Conservation (phyloP, 2,329 filamentous ascomycete species). For the Neonectria coccinea region DNA sequence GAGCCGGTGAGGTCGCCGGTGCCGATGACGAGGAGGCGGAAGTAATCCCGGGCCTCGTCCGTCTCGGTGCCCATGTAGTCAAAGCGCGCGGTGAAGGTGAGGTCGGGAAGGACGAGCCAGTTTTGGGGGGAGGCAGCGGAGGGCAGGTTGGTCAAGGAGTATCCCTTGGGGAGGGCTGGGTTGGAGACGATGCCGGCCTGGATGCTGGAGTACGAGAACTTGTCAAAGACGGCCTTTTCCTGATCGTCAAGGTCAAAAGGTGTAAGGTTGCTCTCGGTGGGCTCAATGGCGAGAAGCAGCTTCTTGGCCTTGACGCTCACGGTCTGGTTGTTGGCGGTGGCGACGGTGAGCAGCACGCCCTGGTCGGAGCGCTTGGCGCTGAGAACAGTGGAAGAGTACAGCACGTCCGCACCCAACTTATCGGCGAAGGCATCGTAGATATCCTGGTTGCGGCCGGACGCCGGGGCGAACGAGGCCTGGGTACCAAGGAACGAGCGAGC, state of each 20-base stretch:
- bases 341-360: conserved; percentile 44
- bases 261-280: conserved; percentile 47
- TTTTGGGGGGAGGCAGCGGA: conserved; percentile 34
- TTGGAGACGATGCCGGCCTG: conserved; percentile 49
- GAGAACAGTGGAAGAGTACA: conserved; percentile 52
- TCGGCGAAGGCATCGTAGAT: conserved; percentile 54
- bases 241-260: conserved; percentile 48
- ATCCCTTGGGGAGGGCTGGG: conserved; percentile 39
- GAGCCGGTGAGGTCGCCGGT: conserved; percentile 34
- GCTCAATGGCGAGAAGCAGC: conserved; percentile 53
- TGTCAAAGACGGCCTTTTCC: conserved; percentile 50
- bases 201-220: conserved; percentile 50
- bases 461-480: conserved; percentile 48
- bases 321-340: conserved; percentile 40
- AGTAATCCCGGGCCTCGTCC: conserved; percentile 40
- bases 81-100: conserved; percentile 41
- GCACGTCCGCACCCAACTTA: conserved; percentile 51
- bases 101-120: conserved; percentile 35
- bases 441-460: conserved; percentile 53
- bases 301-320: conserved; percentile 49
- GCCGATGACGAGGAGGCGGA: conserved; percentile 48
- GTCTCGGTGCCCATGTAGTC: conserved; percentile 46
- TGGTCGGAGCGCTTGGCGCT: conserved; percentile 44
- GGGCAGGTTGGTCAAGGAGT: conserved; percentile 40
- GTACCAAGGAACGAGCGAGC: conserved; percentile 48